Evolutionary conservation across 2,329 filamentous ascomycete species (phyloP), one percentile per base, ranked within the genome.

Genomic region (Mollisia scopiformis): DNA sequence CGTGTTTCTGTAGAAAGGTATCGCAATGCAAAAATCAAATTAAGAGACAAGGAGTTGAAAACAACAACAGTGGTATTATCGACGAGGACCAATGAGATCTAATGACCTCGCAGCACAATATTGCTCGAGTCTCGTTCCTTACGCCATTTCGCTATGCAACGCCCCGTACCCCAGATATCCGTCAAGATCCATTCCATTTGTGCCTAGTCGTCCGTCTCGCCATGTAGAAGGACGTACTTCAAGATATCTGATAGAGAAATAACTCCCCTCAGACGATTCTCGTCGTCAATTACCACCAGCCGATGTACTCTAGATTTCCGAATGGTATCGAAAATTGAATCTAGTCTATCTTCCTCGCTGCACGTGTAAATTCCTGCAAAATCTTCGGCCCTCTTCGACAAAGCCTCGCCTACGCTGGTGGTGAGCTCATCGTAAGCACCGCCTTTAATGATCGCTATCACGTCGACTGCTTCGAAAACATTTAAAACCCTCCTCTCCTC

Each of bases 361-460:
- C 95, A 99, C 0, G 94, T 98, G 77, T 97, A 98, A 66, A 99
- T 98, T 46, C 96, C 95, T 0, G 93, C 90, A 72, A 97, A 97
- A 69, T 97, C 94, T 55, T 96, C 91, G 13, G 92, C 87, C 64
- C 94, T 86, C 75, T 91, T 96, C 69, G 92, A 88, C 58, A 98
- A 80, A 2, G 94, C 94, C 64, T 97, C 93, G 46, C 94, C 95
- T 4, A 98, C 91, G 6, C 85, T 91, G 21, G 93, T 85, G 62
- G 90, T 88, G 59, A 99, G 81, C 68, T 97, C 94, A 66, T 98
- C 95, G 72, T 98, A 98, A 35, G 88, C 88, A 21, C 93, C 93
- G 23, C 92, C 93, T 77, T 96, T 96, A 77, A 99, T 96, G 70
- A 97, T 88, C 0, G 93, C 90, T 68, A 99, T 97, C 62, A 99